A percentile compares a stretch with the other conserved stretches of the same genome.
phyloP scores from a whole-genome alignment of 345 rosid genomes.

The Nephelium lappaceum region DNA sequence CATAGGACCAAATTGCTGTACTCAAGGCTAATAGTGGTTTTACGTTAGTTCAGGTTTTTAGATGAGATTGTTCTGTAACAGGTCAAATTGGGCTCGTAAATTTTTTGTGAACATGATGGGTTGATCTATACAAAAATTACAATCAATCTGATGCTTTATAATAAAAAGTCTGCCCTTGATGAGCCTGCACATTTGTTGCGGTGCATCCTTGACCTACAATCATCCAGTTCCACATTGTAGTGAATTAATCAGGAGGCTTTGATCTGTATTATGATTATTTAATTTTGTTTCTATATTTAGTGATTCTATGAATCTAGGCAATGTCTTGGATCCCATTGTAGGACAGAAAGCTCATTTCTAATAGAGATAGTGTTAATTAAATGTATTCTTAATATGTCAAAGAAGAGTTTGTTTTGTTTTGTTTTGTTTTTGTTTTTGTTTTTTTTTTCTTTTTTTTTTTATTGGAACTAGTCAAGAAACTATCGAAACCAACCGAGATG shows the following conservation, averaged over 20 bases:
- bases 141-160: background rate
- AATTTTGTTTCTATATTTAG: background rate
- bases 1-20: background rate
- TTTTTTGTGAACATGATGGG: background rate
- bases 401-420: no score
- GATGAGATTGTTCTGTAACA: background rate
- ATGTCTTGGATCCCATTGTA: background rate
- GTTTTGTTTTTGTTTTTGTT: no score
- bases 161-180: background rate
- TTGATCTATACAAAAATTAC: background rate
- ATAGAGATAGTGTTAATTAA: background rate
- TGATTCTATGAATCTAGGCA: background rate
- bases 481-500: no score
- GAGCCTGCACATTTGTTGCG: background rate
- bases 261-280: background rate
- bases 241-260: background rate
- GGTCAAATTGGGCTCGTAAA: background rate
- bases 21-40: background rate
- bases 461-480: no score
- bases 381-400: background rate
- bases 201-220: background rate
- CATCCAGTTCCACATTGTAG: background rate
- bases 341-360: constrained; percentile 1
- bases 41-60: background rate
- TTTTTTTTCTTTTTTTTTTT: no score